Conservation (phyloP, 352 stramenopile species). For the Phytophthora fragariae region DNA sequence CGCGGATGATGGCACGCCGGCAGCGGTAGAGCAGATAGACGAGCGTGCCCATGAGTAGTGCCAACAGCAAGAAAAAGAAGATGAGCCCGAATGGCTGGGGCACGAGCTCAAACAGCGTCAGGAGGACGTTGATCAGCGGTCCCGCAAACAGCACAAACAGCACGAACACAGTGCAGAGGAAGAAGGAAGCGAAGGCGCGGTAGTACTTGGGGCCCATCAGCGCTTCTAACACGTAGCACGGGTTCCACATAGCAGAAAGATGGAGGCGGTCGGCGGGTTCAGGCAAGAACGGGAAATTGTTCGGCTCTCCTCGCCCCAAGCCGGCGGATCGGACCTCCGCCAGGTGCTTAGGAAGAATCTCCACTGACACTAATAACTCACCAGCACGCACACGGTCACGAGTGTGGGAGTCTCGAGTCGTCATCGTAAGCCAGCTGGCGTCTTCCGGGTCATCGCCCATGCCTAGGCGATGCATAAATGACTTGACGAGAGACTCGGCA, state of each 20-base stretch:
- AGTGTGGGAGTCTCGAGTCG: slow-evolving; percentile 65
- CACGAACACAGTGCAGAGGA: slow-evolving; percentile 65
- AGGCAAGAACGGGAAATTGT: slow-evolving; percentile 80
- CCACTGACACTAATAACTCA: slow-evolving; percentile 75
- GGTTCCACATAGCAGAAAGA: slow-evolving; percentile 86
- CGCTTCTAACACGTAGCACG: slow-evolving; percentile 79
- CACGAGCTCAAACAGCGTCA: slow-evolving; percentile 72
- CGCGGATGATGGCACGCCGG: slow-evolving; percentile 52
- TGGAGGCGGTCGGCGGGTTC: slow-evolving; percentile 80
- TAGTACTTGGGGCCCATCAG: slow-evolving; percentile 83
- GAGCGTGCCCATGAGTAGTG: slow-evolving; percentile 44
- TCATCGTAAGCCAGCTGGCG: slow-evolving; percentile 77
- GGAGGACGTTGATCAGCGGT: slow-evolving; percentile 74
- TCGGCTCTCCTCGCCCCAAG: slow-evolving; percentile 77
- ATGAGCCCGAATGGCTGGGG: slow-evolving; percentile 68
- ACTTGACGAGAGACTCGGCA: slow-evolving; percentile 73
- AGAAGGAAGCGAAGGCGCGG: slow-evolving; percentile 67
- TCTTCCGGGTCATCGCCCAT: slow-evolving; percentile 85
- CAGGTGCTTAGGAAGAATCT: slow-evolving; percentile 70
- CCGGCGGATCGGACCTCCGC: slow-evolving; percentile 73
- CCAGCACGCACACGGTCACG: slow-evolving; percentile 66
- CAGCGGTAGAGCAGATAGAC: slow-evolving; percentile 69
- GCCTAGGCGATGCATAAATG: slow-evolving; percentile 76
- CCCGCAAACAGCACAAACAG: slow-evolving; percentile 72
- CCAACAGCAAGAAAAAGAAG: slow-evolving; percentile 58